Conservation (phyloP, 371 early-diverging fungal genomes). For the Parasitella parasitica region DNA sequence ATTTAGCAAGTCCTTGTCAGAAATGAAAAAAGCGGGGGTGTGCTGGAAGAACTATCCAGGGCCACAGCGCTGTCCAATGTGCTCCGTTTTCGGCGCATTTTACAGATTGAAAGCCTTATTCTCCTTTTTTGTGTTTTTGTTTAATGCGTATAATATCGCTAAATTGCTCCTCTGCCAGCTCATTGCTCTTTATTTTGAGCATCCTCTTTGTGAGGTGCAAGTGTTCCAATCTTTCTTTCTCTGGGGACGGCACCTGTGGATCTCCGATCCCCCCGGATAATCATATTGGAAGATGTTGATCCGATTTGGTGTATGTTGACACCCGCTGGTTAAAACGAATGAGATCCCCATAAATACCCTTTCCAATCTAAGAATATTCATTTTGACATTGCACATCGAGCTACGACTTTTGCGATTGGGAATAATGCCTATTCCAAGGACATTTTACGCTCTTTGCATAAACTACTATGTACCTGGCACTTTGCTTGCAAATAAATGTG, state of each 20-base stretch:
- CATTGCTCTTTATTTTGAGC: neutral
- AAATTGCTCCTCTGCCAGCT: neutral
- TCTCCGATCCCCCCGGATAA: constrained; percentile 12
- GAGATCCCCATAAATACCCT: neutral
- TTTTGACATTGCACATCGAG: neutral
- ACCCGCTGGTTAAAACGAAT: neutral
- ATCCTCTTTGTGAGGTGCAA: neutral
- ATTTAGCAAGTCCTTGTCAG: constrained; percentile 8
- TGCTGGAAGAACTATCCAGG: constrained; percentile 7
- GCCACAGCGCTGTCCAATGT: neutral
- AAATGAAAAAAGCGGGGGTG: constrained; percentile 24
- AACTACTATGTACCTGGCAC: no score
- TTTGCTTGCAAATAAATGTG: no score
- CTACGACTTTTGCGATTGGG: no score
- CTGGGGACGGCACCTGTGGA: constrained; percentile 9
- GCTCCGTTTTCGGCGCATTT: no score
- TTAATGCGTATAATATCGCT: no score
- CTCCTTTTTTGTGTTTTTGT: no score
- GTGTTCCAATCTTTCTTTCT: no score
- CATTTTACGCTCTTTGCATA: no score
- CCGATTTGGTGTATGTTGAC: neutral
- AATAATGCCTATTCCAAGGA: no score
- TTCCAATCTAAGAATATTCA: neutral
- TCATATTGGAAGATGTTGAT: constrained; percentile 1
- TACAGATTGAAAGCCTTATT: neutral